Base-by-base conservation (phyloP, 352 stramenopile genomes). In the Phytophthora pini region DNA sequence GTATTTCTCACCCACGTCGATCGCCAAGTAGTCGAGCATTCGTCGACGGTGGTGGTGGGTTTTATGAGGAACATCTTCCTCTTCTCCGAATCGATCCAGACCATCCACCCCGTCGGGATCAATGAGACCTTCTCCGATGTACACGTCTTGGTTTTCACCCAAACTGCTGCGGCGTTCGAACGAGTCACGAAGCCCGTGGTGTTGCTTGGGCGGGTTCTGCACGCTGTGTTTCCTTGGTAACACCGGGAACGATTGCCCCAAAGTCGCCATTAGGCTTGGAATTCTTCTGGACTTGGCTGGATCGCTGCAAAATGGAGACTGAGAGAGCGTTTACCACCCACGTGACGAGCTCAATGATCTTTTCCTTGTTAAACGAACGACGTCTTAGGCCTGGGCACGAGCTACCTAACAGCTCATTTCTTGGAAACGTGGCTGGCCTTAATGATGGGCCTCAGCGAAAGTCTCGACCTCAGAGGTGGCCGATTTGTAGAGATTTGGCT, bases 71-170 rank as follows among this genome's bases (percentile, higher is more conserved):
- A 27, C 48, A 17, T 54, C 53, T 38, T 77, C 48, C n/a, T 74
- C 72, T 11, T 55, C 48, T 8, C 20, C 17, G 6, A 34, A 55
- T 3, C 45, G 31, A 36, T 89, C 68, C 1, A 84, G 59, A 5
- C 57, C 66, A 31, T 79, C 61, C 2, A 81, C 49, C 0, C 64
- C 72, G 13, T 70, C 65, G 8, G 65, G 52, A 24, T 84, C 65
- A 8, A 84, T 36, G 34, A 87, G 65, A 11, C 80, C 80, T 67
- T 89, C 80, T 45, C 80, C 80, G 27, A 89, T 88, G 58, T 75
- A 89, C 55, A 45, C 47, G 17, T 64, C 61, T 15, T 57, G 47
- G 9, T 22, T 48, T 20, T 61, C 50, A 11, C 29, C 53, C 1
- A 47, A 17, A 39, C 50, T 59, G 2, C 34, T 43, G 4, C 31